Evolutionary conservation across 2,329 filamentous ascomycete genomes (phyloP), one percentile per base, ranked within the genome.

Genomic region (Helminthosporium solani): DNA sequence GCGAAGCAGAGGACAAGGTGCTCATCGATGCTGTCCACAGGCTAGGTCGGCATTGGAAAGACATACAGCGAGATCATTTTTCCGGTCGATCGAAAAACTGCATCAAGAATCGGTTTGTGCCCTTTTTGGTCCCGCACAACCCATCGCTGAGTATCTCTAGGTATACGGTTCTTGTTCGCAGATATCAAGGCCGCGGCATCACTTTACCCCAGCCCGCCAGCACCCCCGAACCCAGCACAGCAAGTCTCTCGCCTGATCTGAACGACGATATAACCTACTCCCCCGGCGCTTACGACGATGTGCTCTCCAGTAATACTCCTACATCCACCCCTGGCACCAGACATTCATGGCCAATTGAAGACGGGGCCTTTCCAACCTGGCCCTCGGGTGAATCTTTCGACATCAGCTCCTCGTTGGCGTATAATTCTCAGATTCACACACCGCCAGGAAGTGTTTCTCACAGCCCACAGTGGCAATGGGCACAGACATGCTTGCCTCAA

Each of bases 11-110:
- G 64, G 62, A 71, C 43, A 41, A 51, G 15, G 45, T 53, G 5
- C 60, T 72, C 14, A 56, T 70, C 27, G 54, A 64, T 33, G 68
- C 66, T 31, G 68, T 66, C 2, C 51, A 61, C 23, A 55, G 53
- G 21, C 48, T 64, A 3, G 70, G 70, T 9, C 58, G 68, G 9
- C 66, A 70, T 46, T 73, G 70, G 70, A 70, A 68, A 42, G 62
- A 68, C 25, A 72, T 73, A 19, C 59, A 67, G 34, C 51, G 57
- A 5, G 53, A 58, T 7, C 55, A 66, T 27, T 70, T 73, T 27
- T 66, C 64, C 7, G 61, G 61, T 2, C 58, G 70, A 15, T 70
- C 70, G 2, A 71, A 69, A 42, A 69, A 70, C 23, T 64, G 62
- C 21, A 64, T 72, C 42, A 72, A 72, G 43, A 73, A 73, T 39